These are phyloP conservation scores for Chytriomyces confervae DNA, from an alignment of 192 early-diverging fungal genomes.

Conservation along the genomic window DNA sequence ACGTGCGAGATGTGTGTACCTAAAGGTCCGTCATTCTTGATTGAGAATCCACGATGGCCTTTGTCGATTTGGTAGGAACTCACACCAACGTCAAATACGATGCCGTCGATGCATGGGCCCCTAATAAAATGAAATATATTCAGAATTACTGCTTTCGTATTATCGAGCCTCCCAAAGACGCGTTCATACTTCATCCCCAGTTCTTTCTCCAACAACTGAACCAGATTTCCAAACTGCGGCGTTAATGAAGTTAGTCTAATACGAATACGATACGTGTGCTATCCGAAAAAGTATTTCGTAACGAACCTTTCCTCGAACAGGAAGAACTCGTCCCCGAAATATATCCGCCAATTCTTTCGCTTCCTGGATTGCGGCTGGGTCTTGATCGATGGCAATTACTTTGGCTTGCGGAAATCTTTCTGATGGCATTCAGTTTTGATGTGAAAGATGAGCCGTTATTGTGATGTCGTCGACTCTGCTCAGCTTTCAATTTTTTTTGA, in stretches of 20 bases:
- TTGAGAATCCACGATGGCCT: conserved; percentile 72
- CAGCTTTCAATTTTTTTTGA: background rate
- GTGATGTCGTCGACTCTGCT: too few relatives aligned
- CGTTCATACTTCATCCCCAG: conserved; percentile 36
- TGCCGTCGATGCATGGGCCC: conserved; percentile 65
- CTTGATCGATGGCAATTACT: conserved; percentile 76
- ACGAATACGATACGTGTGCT: background rate
- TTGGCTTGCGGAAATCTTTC: conserved; percentile 47
- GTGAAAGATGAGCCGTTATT: background rate
- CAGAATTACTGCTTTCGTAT: background rate
- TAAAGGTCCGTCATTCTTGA: conserved; percentile 67
- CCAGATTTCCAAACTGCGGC: conserved; percentile 64
- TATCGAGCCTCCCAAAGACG: background rate
- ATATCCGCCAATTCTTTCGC: conserved; percentile 53
- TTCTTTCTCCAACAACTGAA: conserved; percentile 37
- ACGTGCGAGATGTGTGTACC: conserved; percentile 29
- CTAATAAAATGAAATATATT: conserved; percentile 10
- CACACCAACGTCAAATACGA: conserved; percentile 78
- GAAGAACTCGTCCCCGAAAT: conserved; percentile 59
- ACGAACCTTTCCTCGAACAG: conserved; percentile 52
- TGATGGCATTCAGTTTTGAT: conserved; percentile 9
- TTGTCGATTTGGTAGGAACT: conserved; percentile 73
- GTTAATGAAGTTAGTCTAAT: background rate
- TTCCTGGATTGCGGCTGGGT: conserved; percentile 66
- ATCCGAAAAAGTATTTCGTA: background rate